Evolutionary conservation across 768 basidiomycete genomes (phyloP).

Genomic region (Kwoniella bestiolae): DNA sequence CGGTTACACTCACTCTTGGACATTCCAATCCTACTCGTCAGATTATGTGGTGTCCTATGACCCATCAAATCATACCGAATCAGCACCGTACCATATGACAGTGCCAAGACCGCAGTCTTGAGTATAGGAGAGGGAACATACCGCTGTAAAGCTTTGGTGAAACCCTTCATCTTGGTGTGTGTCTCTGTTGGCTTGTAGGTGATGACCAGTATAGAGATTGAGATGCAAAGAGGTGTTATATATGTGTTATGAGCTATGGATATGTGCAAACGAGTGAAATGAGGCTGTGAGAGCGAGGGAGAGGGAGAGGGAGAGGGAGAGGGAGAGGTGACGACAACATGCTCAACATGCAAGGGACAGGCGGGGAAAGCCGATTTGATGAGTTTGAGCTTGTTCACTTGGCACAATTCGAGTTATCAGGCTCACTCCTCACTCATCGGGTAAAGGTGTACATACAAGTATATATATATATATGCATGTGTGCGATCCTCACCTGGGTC

Average conservation of each 20-base stretch:
- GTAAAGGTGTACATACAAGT: no score
- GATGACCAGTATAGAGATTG: neutral
- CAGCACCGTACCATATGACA: no score
- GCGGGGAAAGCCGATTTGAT: neutral
- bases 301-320: neutral
- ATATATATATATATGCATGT: no score
- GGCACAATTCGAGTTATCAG: neutral
- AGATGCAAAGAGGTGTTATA: neutral
- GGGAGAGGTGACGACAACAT: neutral
- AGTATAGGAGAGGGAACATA: constrained; percentile 54
- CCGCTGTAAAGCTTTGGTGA: constrained; percentile 78
- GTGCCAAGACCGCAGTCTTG: constrained; percentile 27
- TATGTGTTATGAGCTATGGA: neutral
- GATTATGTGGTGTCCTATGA: constrained; percentile 81
- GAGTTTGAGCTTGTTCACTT: neutral
- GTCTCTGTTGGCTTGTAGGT: neutral
- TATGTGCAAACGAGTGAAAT: neutral
- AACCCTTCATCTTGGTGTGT: constrained; percentile 71
- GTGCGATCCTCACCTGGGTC: neutral
- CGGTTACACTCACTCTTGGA: constrained; percentile 80
- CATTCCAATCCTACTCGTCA: constrained; percentile 87
- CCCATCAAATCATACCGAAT: neutral
- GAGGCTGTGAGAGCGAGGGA: constrained; percentile 5
- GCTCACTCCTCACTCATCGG: neutral
- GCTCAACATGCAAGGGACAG: neutral